phyloP scores from a whole-genome alignment of 768 basidiomycete species.

The Termitomyces titanicus region DNA sequence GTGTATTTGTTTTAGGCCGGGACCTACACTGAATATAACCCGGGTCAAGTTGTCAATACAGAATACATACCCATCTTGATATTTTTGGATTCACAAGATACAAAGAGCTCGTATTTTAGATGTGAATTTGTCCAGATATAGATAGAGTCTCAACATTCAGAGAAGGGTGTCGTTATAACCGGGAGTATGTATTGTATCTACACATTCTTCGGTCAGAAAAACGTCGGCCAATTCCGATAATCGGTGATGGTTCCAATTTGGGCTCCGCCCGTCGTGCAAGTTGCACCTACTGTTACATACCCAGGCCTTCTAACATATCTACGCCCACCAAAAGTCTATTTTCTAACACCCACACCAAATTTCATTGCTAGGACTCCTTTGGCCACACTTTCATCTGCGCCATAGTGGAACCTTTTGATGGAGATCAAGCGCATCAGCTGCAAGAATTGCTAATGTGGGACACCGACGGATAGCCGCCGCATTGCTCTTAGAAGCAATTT shows the following conservation, averaged over 20 bases:
- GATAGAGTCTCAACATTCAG: background rate
- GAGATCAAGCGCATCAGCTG: background rate
- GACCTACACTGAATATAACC: constrained; percentile 24
- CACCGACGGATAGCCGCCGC: background rate
- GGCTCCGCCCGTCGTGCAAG: background rate
- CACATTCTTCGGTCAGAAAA: no score
- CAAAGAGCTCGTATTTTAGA: background rate
- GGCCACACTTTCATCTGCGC: background rate
- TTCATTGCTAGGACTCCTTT: background rate
- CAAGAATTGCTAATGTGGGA: constrained; percentile 7
- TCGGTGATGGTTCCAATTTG: background rate
- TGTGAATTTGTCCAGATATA: background rate
- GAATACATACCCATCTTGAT: no score
- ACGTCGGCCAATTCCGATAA: background rate
- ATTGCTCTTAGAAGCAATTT: constrained; percentile 6
- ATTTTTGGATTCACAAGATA: background rate
- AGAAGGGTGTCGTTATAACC: no score
- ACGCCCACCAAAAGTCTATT: background rate
- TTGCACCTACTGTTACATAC: background rate
- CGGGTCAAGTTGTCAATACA: constrained; percentile 26
- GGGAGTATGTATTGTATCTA: background rate
- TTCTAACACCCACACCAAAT: background rate
- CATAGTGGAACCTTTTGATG: background rate
- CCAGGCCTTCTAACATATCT: no score
- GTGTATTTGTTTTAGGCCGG: background rate